Base-by-base conservation (phyloP, 257 asterid species). In the Asclepias syriaca region DNA sequence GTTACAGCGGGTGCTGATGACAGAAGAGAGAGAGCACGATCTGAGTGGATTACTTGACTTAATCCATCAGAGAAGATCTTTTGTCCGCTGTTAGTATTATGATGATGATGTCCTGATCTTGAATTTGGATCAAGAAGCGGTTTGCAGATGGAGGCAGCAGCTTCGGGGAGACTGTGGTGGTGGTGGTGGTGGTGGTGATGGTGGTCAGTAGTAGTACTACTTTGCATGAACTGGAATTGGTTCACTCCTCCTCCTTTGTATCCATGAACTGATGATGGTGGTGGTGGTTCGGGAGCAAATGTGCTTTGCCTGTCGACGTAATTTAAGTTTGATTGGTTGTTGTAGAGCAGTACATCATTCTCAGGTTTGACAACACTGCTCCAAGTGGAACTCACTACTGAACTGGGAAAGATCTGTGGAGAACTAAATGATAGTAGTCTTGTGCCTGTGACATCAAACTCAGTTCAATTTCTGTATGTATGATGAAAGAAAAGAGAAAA, bases 21-120 rank as follows among this genome's bases (percentile, higher is more conserved):
- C 98, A 93, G 98, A 93, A 93, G 98, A 93, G 98, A 90, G 98
- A 90, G 97, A 90, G 96, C 98, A 90, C 90, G 84, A 82, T 83
- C 86, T 16, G 89, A 79, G 71, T 78, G 86, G 67, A 80, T 81
- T 51, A 83, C 82, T 69, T 82, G 85, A 67, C 73, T 86, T 45
- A 82, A 77, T 37, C 90, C 90, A 55, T 77, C 78, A 2, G 77
- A 65, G 68, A 78, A 79, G 21, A 78, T 70, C 76, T 77, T 81
- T 66, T 76, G 84, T 68, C 81, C 56, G 43, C 75, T 75, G 82
- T 49, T 72, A 65, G 22, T 29, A 37, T 56, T 63, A 43, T 43
- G 48, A 43, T 43, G 48, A 43, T 43, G 48, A 45, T 56, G 66
- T 74, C 70, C 75, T 27, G 80, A 66, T n/a, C 79, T 71, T 64